Evolutionary conservation across 495 filamentous ascomycete species (phyloP).

Genomic region (Poronia punctata): DNA sequence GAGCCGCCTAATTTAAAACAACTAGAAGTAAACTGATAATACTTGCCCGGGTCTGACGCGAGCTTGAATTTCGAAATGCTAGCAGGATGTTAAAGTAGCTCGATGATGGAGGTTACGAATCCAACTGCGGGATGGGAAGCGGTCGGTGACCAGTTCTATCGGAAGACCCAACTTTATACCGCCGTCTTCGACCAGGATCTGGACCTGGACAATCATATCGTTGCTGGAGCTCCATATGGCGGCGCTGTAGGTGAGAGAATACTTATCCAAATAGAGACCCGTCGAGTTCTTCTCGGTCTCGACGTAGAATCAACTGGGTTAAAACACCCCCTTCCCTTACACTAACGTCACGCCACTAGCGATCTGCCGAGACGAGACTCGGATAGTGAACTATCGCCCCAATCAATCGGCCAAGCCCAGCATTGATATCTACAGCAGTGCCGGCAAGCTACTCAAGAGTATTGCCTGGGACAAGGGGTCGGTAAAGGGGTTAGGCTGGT

Average conservation of each 20-base stretch:
- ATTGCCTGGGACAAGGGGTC: slow-evolving; percentile 83
- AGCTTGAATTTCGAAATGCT: slow-evolving; percentile 9
- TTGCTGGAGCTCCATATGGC: slow-evolving; percentile 88
- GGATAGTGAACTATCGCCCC: slow-evolving; percentile 69
- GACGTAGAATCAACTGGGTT: background rate
- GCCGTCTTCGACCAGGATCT: slow-evolving; percentile 85
- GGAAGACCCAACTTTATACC: slow-evolving; percentile 87
- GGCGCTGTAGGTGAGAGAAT: slow-evolving; percentile 76
- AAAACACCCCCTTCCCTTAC: background rate
- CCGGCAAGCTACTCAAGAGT: slow-evolving; percentile 69
- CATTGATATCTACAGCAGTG: slow-evolving; percentile 90
- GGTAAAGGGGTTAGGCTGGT: slow-evolving; percentile 90
- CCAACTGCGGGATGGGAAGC: slow-evolving; percentile 91
- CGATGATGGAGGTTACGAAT: slow-evolving; percentile 43
- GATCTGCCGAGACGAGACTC: slow-evolving; percentile 79
- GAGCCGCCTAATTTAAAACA: too few relatives aligned
- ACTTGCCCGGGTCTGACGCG: too few relatives aligned
- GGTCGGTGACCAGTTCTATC: slow-evolving; percentile 86
- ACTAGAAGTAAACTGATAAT: too few relatives aligned
- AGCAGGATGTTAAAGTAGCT: slow-evolving; percentile 29
- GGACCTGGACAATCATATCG: slow-evolving; percentile 90
- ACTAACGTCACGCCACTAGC: slow-evolving; percentile 50
- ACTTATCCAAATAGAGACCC: background rate
- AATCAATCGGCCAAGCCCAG: slow-evolving; percentile 66
- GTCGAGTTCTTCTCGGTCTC: slow-evolving; percentile 1